These are phyloP conservation scores for Botrytis sinoallii DNA, from an alignment of 2,329 filamentous ascomycete genomes.

Conservation along the genomic window DNA sequence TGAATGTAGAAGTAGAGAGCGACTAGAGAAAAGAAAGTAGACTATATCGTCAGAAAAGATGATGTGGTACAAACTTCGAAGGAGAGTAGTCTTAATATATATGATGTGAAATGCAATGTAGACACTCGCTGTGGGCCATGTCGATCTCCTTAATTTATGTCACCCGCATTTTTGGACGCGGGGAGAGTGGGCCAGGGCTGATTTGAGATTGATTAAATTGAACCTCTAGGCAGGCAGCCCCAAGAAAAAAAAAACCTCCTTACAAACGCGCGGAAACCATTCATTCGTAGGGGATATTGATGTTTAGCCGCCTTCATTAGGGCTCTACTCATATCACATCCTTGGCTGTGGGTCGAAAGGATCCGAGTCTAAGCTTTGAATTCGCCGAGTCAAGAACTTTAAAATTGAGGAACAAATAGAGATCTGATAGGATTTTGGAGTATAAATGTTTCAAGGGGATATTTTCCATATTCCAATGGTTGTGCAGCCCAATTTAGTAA, in stretches of 20 bases:
- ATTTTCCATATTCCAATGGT: background rate
- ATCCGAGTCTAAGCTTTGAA: background rate
- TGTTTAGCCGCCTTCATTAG: background rate
- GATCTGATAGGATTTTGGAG: background rate
- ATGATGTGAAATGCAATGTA: background rate
- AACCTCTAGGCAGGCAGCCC: background rate
- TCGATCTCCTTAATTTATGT: background rate
- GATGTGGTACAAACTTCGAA: background rate
- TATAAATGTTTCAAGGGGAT: background rate
- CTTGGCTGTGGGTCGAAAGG: conserved; percentile 1
- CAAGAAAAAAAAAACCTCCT: background rate
- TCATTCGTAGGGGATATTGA: background rate
- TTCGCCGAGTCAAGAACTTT: background rate
- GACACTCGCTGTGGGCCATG: background rate
- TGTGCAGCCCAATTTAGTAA: background rate
- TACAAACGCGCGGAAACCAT: background rate
- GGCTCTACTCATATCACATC: background rate
- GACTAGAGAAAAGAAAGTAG: background rate
- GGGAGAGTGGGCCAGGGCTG: background rate
- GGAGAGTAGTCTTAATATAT: background rate
- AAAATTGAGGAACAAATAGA: background rate
- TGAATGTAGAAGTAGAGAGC: background rate
- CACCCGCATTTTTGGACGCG: background rate
- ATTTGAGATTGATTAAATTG: background rate
- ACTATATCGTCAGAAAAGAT: background rate